Evolutionary conservation across 208 protist species (phyloP), one percentile per base, ranked within the genome.

Genomic region (Leishmania turanica): DNA sequence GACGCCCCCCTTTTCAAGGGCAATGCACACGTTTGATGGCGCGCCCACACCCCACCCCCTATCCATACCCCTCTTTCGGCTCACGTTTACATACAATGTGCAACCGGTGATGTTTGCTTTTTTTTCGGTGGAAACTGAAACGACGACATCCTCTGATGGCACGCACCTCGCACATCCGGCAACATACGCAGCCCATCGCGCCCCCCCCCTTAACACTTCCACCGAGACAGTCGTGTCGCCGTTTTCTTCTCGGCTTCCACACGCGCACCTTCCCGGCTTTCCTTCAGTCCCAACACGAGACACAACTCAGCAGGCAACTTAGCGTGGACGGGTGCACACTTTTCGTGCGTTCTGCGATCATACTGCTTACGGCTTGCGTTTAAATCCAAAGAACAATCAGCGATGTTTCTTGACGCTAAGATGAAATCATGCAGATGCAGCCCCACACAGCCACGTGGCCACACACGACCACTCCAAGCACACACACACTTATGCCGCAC

Each of bases 11-110:
- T 19, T 40, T 34, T 15, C 13, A 34, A 37, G 1, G 31, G 62
- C 62, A 68, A 40, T 24, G 21, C 31, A 21, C 62, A 40, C 62
- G 31, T 9, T n/a, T n/a, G 19, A 47, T 40, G 51, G 37, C 53
- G 53, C 53, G 17, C 40, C 7, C 27, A 11, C 53, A 31, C 56
- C n/a, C 3, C 51, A 54, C 17, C 15, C 51, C 27, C n/a, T 4
- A 47, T 9, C 88, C 88, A 89, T 89, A 76, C 82, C 87, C 82
- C 87, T 85, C 88, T 87, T 91, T 87, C 87, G 82, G 87, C 84
- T 85, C 80, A 84, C 87, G 84, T 87, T 84, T 85, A 24, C 70
- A 87, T 80, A 82, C 49, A 82, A 84, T 78, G 88, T 81, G 83
- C 84, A 91, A 37, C 13, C 24, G 58, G 27, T 24, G n/a, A 51